Evolutionary conservation across 2,329 filamentous ascomycete genomes (phyloP), one percentile per base, ranked within the genome.

Genomic region (Penicillium sp.): DNA sequence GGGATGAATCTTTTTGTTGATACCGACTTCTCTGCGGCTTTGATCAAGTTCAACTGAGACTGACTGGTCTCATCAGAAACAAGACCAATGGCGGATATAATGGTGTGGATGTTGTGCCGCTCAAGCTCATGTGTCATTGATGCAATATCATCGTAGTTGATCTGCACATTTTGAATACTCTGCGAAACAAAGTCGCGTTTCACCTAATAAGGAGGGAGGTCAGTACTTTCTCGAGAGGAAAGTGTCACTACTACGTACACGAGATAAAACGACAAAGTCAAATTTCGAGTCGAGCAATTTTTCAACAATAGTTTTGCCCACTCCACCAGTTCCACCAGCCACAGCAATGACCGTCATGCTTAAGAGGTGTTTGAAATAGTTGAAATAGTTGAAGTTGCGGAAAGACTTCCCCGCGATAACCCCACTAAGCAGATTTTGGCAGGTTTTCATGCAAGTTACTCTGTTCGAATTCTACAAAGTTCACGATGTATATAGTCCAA

Each of bases 291-390:
- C 9, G 59, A 60, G 16, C 26, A 82, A 59, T 22, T 69, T 74
- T 17, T 82, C 78, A 19, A 81, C 75, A 30, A 82, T 69, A 1
- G 77, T 74, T 17, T 71, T 73, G 12, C 79, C 79, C 1, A 81
- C 66, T n/a, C 68, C 69, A 25, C 78, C 78, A 0, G 74, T 76
- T 14, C 79, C 79, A 46, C 79, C 79, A 5, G 77, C 76, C 16
- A 82, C 73, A 47, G 77, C 79, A 37, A 82, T 68, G 19, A 74
- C 64, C 14, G 69, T 62, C 77, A 78, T 78, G 10, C 5, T 56
- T 30, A 22, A 10, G n/a, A 36, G 16, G 25, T 30, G 6, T 25
- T 40, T 11, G 16, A 30, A 37, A 42, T 14, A 16, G 46, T 16
- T 16, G 10, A 35, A 52, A 25, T 19, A 33, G 19, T n/a, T 35